Conservation (phyloP, 495 filamentous ascomycete species). For the Beverwykella pulmonaria region DNA sequence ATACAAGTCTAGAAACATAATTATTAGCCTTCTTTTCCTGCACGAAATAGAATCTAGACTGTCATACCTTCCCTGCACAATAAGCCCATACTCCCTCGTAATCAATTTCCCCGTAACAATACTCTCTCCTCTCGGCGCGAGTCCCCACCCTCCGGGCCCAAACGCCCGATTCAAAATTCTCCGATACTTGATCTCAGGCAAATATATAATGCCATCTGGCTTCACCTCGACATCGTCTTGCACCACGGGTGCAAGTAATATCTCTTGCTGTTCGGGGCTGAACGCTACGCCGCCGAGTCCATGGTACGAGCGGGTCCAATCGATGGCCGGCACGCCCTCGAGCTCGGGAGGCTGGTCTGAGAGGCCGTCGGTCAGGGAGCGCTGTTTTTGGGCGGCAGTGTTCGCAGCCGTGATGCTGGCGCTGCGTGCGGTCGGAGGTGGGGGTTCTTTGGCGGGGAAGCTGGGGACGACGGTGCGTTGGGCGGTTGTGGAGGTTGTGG, state of each 20-base stretch:
- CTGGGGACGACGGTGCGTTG: conserved; percentile 23
- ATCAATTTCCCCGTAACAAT: conserved; percentile 86
- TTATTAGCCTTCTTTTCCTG: conserved; percentile 40
- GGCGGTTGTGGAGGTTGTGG: conserved; percentile 3
- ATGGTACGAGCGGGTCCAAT: conserved; percentile 94
- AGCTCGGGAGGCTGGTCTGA: conserved; percentile 57
- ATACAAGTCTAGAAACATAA: conserved; percentile 70
- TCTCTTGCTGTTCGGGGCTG: conserved; percentile 68
- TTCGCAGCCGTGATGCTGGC: conserved; percentile 8
- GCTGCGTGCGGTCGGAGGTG: conserved; percentile 30
- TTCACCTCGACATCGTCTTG: conserved; percentile 90
- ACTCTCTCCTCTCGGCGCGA: conserved; percentile 87
- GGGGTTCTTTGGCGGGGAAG: conserved; percentile 30
- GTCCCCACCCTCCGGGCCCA: conserved; percentile 92
- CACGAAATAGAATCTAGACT: not conserved
- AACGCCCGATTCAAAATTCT: conserved; percentile 89
- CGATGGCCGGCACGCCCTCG: conserved; percentile 59
- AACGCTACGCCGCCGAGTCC: conserved; percentile 79
- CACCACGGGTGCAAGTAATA: conserved; percentile 68
- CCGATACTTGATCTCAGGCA: conserved; percentile 98
- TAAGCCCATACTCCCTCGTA: conserved; percentile 91
- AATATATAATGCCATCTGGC: conserved; percentile 91
- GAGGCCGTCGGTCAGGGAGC: conserved; percentile 57
- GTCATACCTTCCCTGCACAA: conserved; percentile 84
- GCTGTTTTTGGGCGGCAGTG: conserved; percentile 25